Conservation (phyloP, 2,329 filamentous ascomycete species). For the Fusarium ramigenum region DNA sequence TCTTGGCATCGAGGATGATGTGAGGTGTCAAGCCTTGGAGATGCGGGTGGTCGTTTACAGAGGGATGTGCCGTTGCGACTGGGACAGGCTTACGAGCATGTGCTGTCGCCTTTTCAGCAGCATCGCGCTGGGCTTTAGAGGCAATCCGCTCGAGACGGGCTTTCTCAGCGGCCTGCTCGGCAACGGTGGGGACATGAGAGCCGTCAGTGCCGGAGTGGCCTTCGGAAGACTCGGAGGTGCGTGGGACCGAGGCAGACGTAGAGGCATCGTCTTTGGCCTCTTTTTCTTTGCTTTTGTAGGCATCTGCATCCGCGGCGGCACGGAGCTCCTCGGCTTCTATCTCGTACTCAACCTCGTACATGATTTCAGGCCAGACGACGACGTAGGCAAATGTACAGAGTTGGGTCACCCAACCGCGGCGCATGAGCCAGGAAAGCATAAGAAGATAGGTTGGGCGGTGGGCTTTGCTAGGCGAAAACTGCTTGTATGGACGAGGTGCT, state of each 20-base stretch:
- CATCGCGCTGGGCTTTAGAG: slow-evolving; percentile 62
- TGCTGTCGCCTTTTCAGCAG: slow-evolving; percentile 65
- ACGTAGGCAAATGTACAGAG: slow-evolving; percentile 92
- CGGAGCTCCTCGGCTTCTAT: slow-evolving; percentile 72
- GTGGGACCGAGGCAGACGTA: slow-evolving; percentile 24
- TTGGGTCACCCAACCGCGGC: slow-evolving; percentile 93
- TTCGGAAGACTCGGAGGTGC: slow-evolving; percentile 42
- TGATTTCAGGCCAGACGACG: slow-evolving; percentile 82
- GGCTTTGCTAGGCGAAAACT: slow-evolving; percentile 85
- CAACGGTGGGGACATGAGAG: slow-evolving; percentile 51
- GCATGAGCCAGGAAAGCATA: slow-evolving; percentile 92
- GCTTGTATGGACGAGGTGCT: slow-evolving; percentile 82
- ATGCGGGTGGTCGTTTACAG: slow-evolving; percentile 65
- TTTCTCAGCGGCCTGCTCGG: slow-evolving; percentile 67
- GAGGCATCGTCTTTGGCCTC: slow-evolving; percentile 37
- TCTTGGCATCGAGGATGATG: slow-evolving; percentile 80
- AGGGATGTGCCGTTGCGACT: slow-evolving; percentile 62
- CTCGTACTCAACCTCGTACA: slow-evolving; percentile 79
- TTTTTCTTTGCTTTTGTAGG: slow-evolving; percentile 40
- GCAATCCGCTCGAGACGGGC: slow-evolving; percentile 69
- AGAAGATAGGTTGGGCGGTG: slow-evolving; percentile 89
- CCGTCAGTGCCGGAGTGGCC: slow-evolving; percentile 36
- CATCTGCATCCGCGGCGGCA: slow-evolving; percentile 44
- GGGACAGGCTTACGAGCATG: slow-evolving; percentile 63
- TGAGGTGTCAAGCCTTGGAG: slow-evolving; percentile 68